Percentiles rank a stretch among this genome's conserved stretches.
phyloP scores from a whole-genome alignment of 306 rosid genomes.

The Casuarina cunninghamiana region DNA sequence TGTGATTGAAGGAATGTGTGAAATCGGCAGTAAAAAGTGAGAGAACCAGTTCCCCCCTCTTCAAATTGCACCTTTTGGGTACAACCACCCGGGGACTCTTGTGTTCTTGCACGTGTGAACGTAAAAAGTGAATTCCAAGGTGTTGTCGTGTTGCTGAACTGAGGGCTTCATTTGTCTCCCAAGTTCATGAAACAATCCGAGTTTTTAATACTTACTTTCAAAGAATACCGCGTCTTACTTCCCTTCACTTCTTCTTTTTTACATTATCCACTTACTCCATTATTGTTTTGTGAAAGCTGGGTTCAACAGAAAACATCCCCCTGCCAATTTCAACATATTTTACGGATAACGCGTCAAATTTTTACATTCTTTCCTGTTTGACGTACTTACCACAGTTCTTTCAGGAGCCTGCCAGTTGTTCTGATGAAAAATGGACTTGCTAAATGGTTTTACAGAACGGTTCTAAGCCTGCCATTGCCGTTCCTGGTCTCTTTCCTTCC shows the following conservation, averaged over 20 bases:
- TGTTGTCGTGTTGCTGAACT: slow-evolving; percentile 11
- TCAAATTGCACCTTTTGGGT: slow-evolving; percentile 34
- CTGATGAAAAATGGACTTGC: too few relatives aligned
- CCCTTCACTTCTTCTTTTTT: neutral
- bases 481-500: too few relatives aligned
- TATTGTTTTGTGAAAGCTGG: too few relatives aligned
- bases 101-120: slow-evolving; percentile 37
- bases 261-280: neutral
- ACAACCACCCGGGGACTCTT: slow-evolving; percentile 29
- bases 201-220: neutral
- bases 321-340: too few relatives aligned
- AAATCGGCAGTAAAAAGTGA: slow-evolving; percentile 41
- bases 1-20: slow-evolving; percentile 43
- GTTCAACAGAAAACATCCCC: too few relatives aligned
- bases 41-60: slow-evolving; percentile 32
- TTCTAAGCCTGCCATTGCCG: too few relatives aligned
- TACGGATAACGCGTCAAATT: too few relatives aligned
- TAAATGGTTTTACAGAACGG: too few relatives aligned
- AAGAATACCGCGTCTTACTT: neutral
- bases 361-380: too few relatives aligned
- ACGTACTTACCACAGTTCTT: too few relatives aligned
- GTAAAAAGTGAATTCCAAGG: slow-evolving; percentile 29
- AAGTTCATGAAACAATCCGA: neutral
- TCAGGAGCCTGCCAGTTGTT: too few relatives aligned
- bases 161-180: neutral